These are phyloP conservation scores for Eustoma russellianum DNA, from an alignment of 257 asterid species.

Conservation along the genomic window DNA sequence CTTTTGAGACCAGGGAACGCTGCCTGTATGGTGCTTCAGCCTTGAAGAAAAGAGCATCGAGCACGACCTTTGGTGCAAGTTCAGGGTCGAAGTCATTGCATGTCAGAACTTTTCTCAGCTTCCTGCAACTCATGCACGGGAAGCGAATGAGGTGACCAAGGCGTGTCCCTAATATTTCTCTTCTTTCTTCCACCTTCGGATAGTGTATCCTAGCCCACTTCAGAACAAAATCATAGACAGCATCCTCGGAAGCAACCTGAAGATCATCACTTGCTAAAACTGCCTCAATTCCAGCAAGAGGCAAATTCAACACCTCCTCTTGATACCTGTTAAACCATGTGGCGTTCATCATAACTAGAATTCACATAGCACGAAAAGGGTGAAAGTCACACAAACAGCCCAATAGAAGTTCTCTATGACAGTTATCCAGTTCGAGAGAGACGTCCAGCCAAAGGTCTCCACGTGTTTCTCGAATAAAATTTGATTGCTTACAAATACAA, in stretches of 20 bases:
- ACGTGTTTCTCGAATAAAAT: no score
- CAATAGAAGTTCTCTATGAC: no score
- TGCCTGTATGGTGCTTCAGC: conserved; percentile 67
- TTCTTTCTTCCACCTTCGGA: conserved; percentile 53
- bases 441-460: no score
- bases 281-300: conserved; percentile 70
- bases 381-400: no score
- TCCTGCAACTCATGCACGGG: conserved; percentile 76
- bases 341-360: no score
- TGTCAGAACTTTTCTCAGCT: conserved; percentile 58
- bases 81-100: conserved; percentile 59
- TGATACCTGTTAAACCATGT: conserved; percentile 34
- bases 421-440: no score
- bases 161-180: conserved; percentile 44
- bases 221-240: conserved; percentile 58
- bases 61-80: conserved; percentile 50
- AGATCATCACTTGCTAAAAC: conserved; percentile 63
- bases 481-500: no score
- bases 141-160: conserved; percentile 63
- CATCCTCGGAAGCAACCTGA: conserved; percentile 80
- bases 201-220: conserved; percentile 73
- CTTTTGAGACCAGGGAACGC: conserved; percentile 41
- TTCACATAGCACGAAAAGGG: background rate
- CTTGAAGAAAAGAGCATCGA: conserved; percentile 76
- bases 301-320: conserved; percentile 64